Percentiles rank a stretch among this genome's conserved stretches.
These are phyloP conservation scores for Xenosphaeropsis pyriputrescens DNA, from an alignment of 2,329 filamentous ascomycete genomes.

Conservation along the genomic window DNA sequence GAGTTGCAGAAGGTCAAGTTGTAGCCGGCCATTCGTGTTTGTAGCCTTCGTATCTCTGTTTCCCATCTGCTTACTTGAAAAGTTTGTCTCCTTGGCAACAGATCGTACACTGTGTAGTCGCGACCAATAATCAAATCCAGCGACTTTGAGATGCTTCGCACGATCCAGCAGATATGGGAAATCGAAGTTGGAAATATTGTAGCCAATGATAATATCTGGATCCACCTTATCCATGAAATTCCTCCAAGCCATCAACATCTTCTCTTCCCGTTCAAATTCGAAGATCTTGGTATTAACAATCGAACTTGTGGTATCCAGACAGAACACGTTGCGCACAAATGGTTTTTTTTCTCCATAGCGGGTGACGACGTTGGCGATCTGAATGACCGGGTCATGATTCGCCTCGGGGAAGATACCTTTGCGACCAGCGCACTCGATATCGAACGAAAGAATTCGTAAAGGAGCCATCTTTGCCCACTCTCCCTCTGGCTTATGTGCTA, in stretches of 20 bases:
- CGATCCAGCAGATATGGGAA: conserved; percentile 90
- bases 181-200: conserved; percentile 98
- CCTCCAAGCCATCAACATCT: conserved; percentile 88
- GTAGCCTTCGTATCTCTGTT: conserved; percentile 89
- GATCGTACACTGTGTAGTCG: conserved; percentile 60
- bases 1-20: conserved; percentile 86
- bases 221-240: conserved; percentile 83
- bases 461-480: conserved; percentile 99
- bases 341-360: conserved; percentile 90
- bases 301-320: conserved; percentile 76
- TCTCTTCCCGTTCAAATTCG: conserved; percentile 65
- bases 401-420: conserved; percentile 97
- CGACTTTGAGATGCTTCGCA: conserved; percentile 69
- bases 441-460: conserved; percentile 82
- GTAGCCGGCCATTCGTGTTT: conserved; percentile 86
- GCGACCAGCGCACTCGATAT: conserved; percentile 95
- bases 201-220: conserved; percentile 94
- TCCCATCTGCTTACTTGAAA: conserved; percentile 97
- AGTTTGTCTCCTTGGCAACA: conserved; percentile 62
- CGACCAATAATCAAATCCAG: conserved; percentile 75
- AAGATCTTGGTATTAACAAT: conserved; percentile 93
- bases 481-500: conserved; percentile 76
- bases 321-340: conserved; percentile 94
- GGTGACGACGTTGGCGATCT: conserved; percentile 94
- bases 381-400: conserved; percentile 83